phyloP scores from a whole-genome alignment of 495 filamentous ascomycete species.

The Evernia prunastri region DNA sequence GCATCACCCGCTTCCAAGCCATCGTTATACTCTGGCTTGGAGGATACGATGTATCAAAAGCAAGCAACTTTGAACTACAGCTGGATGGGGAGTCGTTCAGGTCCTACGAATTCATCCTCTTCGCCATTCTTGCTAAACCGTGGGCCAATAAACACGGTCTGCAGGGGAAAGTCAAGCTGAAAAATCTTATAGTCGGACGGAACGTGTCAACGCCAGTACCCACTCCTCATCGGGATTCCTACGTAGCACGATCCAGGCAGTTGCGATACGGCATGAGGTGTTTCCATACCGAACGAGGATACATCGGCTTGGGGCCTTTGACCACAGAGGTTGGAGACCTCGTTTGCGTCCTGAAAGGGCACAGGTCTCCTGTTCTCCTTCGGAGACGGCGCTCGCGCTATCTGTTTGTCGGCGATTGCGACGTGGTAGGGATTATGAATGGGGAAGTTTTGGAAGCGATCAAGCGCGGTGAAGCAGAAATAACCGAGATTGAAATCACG shows the following conservation, averaged over 20 bases:
- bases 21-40: not conserved
- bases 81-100: not conserved
- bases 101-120: not conserved
- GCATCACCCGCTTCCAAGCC: not conserved
- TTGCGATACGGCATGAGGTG: not conserved
- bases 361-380: not conserved
- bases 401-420: slow-evolving; percentile 6
- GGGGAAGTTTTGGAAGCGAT: slow-evolving; percentile 12
- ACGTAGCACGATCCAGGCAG: not conserved
- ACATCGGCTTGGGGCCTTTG: not conserved
- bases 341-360: not conserved
- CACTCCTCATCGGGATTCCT: not conserved
- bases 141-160: not conserved
- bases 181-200: not conserved
- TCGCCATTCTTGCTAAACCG: not conserved
- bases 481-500: not conserved
- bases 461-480: slow-evolving; percentile 10
- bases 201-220: not conserved
- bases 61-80: not conserved
- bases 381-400: not conserved
- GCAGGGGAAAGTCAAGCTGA: not conserved
- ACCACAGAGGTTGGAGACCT: not conserved
- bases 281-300: not conserved
- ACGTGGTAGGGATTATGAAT: slow-evolving; percentile 12
- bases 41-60: not conserved